A percentile compares a stretch with the other conserved stretches of the same genome.
Evolutionary conservation across 768 basidiomycete species (phyloP).

Genomic region (Trametes punicea): DNA sequence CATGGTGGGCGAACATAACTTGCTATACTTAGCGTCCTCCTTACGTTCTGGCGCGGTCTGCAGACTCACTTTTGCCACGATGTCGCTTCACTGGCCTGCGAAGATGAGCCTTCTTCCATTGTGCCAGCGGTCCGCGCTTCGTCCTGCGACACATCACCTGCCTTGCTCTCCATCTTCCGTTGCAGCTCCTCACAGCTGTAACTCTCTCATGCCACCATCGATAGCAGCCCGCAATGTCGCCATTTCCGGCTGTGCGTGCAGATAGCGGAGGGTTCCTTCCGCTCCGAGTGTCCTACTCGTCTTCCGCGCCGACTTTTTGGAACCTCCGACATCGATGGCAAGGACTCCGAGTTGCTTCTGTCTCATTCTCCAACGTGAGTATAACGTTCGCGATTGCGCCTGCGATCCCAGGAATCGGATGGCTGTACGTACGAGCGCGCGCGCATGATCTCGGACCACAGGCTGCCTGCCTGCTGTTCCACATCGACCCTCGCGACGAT

Average conservation of each 20-base stretch:
- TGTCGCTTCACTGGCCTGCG: conserved; percentile 3
- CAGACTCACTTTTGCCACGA: background rate
- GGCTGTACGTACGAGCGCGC: background rate
- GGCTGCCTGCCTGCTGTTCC: background rate
- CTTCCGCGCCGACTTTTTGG: background rate
- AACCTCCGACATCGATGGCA: background rate
- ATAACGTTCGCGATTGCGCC: background rate
- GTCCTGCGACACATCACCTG: conserved; percentile 13
- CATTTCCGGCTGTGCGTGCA: background rate
- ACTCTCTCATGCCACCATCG: conserved; percentile 11
- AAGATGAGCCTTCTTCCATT: conserved; percentile 10
- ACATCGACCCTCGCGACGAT: background rate
- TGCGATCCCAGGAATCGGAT: background rate
- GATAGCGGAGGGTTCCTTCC: background rate
- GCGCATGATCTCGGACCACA: background rate
- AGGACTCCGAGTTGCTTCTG: background rate
- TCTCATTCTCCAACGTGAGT: background rate
- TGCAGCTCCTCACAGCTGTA: background rate
- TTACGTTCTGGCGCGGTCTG: background rate
- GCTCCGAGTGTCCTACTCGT: background rate
- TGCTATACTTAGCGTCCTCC: conserved; percentile 2
- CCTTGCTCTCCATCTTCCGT: background rate
- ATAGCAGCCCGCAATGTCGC: conserved; percentile 8
- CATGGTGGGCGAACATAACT: background rate
- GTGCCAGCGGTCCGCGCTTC: background rate